Evolutionary conservation across 768 basidiomycete species (phyloP), one percentile per base, ranked within the genome.

Genomic region (Panellus pusillus): DNA sequence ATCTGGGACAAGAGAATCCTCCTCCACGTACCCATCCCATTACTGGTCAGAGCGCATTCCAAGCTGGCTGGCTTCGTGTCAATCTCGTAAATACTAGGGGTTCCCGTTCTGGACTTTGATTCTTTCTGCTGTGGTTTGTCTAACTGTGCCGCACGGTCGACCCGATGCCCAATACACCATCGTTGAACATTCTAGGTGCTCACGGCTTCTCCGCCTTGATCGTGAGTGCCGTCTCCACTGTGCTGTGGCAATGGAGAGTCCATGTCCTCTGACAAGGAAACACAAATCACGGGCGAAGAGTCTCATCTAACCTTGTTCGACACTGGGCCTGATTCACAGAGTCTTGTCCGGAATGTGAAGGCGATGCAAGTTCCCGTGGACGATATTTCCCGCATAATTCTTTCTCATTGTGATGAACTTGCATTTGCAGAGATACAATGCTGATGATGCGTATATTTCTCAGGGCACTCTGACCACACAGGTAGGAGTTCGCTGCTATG

Each of bases 171-270:
- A 7, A 15, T 9, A 5, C 12, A 36, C 28, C 24, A 24, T 24
- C 6, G 6, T 24, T 24, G 24, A 24, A n/a, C 11, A 31, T 19
- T 29, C 19, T 53, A 85, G 89, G 89, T 5, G 91, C 91, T 1
- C 91, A 93, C 71, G 91, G 91, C 1, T 87, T 93, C 61, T 81
- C 90, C n/a, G 84, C 82, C 29, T 72, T 93, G 42, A 83, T 94
- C 58, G 90, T 91, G 66, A 62, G 80, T 63, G 5, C 9, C 11
- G 7, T 8, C 28, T 14, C 14, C n/a, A 17, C 35, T 20, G 48
- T 15, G n/a, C 38, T 15, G 18, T 6, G 40, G 20, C 19, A n/a
- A n/a, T n/a, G 19, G 20, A 6, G 13, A 52, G 20, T 5, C 48
- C 40, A 48, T 39, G 2, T 7, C 20, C 24, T 31, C 14, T 35